A percentile compares a stretch with the other conserved stretches of the same genome.
Evolutionary conservation across 805 yeast genomes (phyloP).

Genomic region (Yarrowia sp.): DNA sequence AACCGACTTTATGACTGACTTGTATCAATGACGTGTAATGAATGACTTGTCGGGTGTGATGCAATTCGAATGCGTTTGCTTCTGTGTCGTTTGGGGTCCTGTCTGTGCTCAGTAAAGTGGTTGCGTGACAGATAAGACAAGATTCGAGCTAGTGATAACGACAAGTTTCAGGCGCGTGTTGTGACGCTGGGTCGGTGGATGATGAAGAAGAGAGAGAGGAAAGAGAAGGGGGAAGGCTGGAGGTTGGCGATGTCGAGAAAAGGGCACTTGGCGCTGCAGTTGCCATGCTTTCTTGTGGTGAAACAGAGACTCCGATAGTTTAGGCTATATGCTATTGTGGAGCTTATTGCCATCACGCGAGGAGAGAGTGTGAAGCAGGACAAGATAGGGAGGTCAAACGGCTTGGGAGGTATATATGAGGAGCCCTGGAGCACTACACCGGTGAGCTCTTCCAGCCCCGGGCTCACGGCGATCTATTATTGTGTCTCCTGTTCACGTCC

Average conservation of each 20-base stretch:
- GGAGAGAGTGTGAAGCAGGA: not conserved
- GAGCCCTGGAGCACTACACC: too few species aligned
- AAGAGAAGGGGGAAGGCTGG: not conserved
- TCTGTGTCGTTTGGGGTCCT: not conserved
- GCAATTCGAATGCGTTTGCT: not conserved
- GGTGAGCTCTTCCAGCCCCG: too few species aligned
- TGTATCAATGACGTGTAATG: too few species aligned
- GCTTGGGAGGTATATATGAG: too few species aligned
- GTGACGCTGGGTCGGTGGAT: not conserved
- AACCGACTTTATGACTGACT: too few species aligned
- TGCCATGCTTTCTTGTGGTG: conserved; percentile 23
- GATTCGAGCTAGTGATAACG: conserved; percentile 7
- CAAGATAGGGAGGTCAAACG: not conserved
- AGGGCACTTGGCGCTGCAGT: conserved; percentile 27
- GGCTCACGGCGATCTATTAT: too few species aligned
- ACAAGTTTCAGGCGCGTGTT: too few species aligned
- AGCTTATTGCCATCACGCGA: conserved; percentile 16
- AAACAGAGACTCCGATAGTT: not conserved
- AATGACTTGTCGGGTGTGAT: not conserved
- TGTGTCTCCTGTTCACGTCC: too few species aligned
- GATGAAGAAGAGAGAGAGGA: not conserved
- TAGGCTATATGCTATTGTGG: conserved; percentile 6
- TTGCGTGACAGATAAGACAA: conserved; percentile 11
- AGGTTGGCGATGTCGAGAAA: conserved; percentile 8
- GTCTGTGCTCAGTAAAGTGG: not conserved